Evolutionary conservation across 2,329 filamentous ascomycete species (phyloP).

Genomic region (Beauveria pseudobassiana): DNA sequence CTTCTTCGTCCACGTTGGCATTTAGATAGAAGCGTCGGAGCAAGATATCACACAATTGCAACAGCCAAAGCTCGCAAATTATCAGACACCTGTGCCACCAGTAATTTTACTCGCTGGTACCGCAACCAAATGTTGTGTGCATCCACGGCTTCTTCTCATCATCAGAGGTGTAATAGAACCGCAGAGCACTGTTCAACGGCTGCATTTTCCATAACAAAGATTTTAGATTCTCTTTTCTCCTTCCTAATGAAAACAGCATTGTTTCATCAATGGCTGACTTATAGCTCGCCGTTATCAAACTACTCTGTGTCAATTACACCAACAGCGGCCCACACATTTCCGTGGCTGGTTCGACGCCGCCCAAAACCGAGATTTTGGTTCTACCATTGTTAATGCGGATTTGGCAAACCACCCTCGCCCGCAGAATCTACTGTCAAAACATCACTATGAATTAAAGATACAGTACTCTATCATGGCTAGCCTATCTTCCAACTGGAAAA

Average conservation of each 20-base stretch:
- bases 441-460: background rate
- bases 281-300: background rate
- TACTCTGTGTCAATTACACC: background rate
- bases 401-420: background rate
- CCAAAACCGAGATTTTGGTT: background rate
- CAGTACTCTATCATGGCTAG: conserved; percentile 27
- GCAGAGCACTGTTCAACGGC: too few relatives aligned
- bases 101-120: too few relatives aligned
- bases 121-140: too few relatives aligned
- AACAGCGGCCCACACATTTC: background rate
- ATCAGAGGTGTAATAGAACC: too few relatives aligned
- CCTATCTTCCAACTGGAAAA: conserved; percentile 71
- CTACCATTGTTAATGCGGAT: background rate
- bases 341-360: background rate
- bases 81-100: background rate
- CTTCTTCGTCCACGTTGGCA: background rate
- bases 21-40: too few relatives aligned
- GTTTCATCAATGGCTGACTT: background rate
- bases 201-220: too few relatives aligned
- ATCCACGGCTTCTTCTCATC: too few relatives aligned
- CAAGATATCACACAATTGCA: too few relatives aligned
- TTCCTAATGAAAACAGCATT: too few relatives aligned
- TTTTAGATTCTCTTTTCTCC: too few relatives aligned
- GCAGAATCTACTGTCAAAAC: background rate
- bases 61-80: background rate